phyloP scores from a whole-genome alignment of 2,329 filamentous ascomycete genomes.

The Pseudogymnoascus sp. region DNA sequence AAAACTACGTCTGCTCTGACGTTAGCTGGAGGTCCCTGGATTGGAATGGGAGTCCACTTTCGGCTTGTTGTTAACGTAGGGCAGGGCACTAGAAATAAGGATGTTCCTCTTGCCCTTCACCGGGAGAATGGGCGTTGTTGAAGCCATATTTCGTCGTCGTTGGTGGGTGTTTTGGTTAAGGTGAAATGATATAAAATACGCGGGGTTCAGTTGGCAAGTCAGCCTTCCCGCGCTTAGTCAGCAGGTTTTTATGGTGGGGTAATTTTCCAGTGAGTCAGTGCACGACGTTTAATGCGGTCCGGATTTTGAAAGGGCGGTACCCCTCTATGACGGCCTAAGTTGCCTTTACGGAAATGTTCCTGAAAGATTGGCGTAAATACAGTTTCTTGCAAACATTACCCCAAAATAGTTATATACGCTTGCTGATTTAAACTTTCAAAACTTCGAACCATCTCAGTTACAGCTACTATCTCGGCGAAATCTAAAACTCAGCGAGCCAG shows the following conservation, averaged over 20 bases:
- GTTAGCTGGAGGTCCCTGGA: background rate
- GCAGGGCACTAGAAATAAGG: slow-evolving; percentile 83
- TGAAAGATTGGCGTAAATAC: background rate
- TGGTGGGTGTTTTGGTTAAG: background rate
- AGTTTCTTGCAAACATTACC: background rate
- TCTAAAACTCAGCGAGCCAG: background rate
- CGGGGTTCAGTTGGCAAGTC: background rate
- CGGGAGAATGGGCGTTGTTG: slow-evolving; percentile 46
- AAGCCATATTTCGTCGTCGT: slow-evolving; percentile 21
- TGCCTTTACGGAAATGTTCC: background rate
- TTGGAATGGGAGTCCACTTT: background rate
- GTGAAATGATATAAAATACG: background rate
- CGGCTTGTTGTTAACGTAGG: slow-evolving; percentile 73
- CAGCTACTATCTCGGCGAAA: background rate
- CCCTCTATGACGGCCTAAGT: slow-evolving; percentile 2
- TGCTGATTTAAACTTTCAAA: background rate
- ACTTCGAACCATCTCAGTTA: background rate
- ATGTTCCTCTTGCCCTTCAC: slow-evolving; percentile 73
- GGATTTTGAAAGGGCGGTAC: background rate
- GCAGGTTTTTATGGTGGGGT: background rate
- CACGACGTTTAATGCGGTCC: background rate
- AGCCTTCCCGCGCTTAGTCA: background rate
- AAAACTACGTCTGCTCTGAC: slow-evolving; percentile 30
- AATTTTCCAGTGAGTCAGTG: slow-evolving; percentile 7
- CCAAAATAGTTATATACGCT: background rate